Base-by-base conservation (phyloP, 768 basidiomycete species). In the Mycena vulgaris region DNA sequence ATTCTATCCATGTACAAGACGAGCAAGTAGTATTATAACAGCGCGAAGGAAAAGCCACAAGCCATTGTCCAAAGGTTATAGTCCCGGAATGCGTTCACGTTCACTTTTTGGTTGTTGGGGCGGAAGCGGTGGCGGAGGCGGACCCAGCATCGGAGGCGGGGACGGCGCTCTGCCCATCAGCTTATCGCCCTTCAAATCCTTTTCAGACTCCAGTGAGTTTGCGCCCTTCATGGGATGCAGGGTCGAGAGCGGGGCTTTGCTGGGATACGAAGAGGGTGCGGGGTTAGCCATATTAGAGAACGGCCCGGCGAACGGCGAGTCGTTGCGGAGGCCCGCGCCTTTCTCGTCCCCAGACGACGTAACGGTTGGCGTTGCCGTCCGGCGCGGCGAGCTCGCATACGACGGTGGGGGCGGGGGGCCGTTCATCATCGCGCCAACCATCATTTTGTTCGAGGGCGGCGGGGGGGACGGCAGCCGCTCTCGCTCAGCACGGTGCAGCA, bases 341-440 rank as follows among this genome's bases (percentile, higher is more conserved):
- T 73, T 69, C 27, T 73, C 72, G 8, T 69, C 72, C 8, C 25
- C 61, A 25, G 63, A 35, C 31, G 61, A 14, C 4, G 68, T 61
- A 25, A 62, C 68, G 2, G 68, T 69, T 0, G 71, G 63, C 8
- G 69, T 65, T n/a, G 67, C 48, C 58, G 71, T 70, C 35, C 55
- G 62, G 25, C 68, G 59, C n/a, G 72, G 68, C 10, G 71, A 69
- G 39, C 31, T 69, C 31, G 60, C 30, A 42, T 69, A 73, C 10
- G 68, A 10, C 7, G 62, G 47, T 35, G 63, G 66, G n/a, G 70
- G 53, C 19, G 64, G 64, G 2, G 70, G 70, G 19, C 72, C 72
- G 48, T 73, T 73, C 19, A 73, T 70, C 68, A 73, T 70, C 23
- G 72, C 68, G 17, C 72, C 72, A 52, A 73, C 72, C 72, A 73